Conservation (phyloP, 2,329 filamentous ascomycete genomes). For the Hypoxylon sp. region DNA sequence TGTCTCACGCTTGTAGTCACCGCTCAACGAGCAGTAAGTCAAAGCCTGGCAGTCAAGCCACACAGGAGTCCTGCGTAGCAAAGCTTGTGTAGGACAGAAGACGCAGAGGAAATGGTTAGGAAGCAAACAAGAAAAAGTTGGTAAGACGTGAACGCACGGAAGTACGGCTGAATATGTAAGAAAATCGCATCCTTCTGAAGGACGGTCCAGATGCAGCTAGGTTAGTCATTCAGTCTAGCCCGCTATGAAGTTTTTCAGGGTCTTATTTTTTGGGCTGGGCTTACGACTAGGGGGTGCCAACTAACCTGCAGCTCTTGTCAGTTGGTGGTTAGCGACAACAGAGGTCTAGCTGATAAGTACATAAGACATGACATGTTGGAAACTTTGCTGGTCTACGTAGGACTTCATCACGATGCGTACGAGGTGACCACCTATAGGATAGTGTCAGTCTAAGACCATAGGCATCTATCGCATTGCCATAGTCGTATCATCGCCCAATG, state of each 20-base stretch:
- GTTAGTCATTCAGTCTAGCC: conserved; percentile 24
- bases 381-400: conserved; percentile 1
- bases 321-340: conserved; percentile 13
- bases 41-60: conserved; percentile 18
- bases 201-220: conserved; percentile 38
- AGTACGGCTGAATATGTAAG: conserved; percentile 41
- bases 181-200: conserved; percentile 37
- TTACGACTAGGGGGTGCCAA: conserved; percentile 15
- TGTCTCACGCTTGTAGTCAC: conserved; percentile 4
- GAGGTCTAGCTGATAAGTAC: conserved; percentile 34
- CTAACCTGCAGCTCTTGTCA: conserved; percentile 10
- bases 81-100: conserved; percentile 3
- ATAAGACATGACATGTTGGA: conserved; percentile 6
- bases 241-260: conserved; percentile 35
- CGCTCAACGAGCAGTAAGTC: conserved; percentile 10
- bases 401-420: not conserved
- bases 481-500: not conserved
- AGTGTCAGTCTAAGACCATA: not conserved
- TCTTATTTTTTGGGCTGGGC: conserved; percentile 26
- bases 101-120: conserved; percentile 8
- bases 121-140: conserved; percentile 17
- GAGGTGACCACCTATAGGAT: conserved; percentile 2
- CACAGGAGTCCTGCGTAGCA: conserved; percentile 4
- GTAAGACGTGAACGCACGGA: conserved; percentile 13
- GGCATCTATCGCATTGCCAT: not conserved